Evolutionary conservation across 768 basidiomycete species (phyloP).

Genomic region (Calvatia gigantea): DNA sequence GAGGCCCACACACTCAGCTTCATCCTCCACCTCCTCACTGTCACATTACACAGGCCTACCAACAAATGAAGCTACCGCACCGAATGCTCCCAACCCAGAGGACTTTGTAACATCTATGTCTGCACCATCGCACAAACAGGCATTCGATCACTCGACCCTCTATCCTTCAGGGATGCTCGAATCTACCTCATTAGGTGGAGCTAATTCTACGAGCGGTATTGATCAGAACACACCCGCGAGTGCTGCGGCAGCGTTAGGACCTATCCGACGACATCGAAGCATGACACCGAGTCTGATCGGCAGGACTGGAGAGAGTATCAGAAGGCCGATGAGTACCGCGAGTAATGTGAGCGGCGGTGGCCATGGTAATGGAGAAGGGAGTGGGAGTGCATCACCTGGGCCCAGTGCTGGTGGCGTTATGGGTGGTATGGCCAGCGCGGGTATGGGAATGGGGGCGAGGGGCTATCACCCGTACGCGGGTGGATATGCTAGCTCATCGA

Average conservation of each 20-base stretch:
- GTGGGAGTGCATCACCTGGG: constrained; percentile 3
- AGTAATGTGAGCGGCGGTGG: constrained; percentile 23
- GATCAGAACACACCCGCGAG: constrained; percentile 20
- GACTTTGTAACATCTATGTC: constrained; percentile 51
- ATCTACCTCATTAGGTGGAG: constrained; percentile 8
- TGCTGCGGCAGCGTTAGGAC: constrained; percentile 37
- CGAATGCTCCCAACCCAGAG: constrained; percentile 16
- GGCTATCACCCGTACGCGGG: constrained; percentile 58
- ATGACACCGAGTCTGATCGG: constrained; percentile 69
- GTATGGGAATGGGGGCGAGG: constrained; percentile 31
- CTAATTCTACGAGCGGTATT: constrained; percentile 18
- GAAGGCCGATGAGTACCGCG: constrained; percentile 43
- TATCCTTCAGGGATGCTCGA: constrained; percentile 44
- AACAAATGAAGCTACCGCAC: constrained; percentile 6
- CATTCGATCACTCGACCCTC: constrained; percentile 56
- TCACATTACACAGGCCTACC: constrained; percentile 14
- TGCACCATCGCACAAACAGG: constrained; percentile 66
- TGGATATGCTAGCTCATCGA: constrained; percentile 31
- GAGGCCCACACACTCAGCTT: constrained; percentile 22
- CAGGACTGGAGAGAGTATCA: constrained; percentile 37
- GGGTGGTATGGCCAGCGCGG: neutral
- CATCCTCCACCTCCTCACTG: constrained; percentile 26
- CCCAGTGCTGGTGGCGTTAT: neutral
- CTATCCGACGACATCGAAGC: constrained; percentile 67
- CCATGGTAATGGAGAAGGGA: neutral